These are phyloP conservation scores for Sphenostylis stenocarpa DNA, from an alignment of 306 rosid genomes.

Conservation along the genomic window DNA sequence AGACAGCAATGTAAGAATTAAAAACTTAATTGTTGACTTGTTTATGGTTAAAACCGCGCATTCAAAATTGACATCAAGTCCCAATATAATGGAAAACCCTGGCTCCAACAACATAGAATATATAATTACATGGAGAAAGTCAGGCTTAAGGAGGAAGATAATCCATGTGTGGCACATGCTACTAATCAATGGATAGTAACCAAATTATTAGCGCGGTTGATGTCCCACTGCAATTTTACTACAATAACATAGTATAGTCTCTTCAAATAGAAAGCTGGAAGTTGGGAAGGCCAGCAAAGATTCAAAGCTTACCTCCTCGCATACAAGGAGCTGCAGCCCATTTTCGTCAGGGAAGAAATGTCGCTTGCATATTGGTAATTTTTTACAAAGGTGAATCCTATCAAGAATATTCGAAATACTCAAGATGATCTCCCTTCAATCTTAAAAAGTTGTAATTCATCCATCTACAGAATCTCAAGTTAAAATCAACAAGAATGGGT, in stretches of 20 bases:
- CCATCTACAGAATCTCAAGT: slow-evolving; percentile 30
- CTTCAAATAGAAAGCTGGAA: not conserved
- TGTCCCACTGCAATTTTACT: slow-evolving; percentile 4
- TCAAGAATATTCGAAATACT: slow-evolving; percentile 22
- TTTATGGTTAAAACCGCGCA: not conserved
- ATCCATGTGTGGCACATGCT: slow-evolving; percentile 16
- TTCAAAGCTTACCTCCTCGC: slow-evolving; percentile 24
- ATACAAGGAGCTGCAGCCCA: slow-evolving; percentile 16
- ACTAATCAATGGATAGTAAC: slow-evolving; percentile 4
- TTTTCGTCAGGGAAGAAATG: slow-evolving; percentile 5
- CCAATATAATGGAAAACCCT: slow-evolving; percentile 22
- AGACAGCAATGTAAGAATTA: not conserved
- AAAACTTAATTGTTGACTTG: not conserved
- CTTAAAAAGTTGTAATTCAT: slow-evolving; percentile 13
- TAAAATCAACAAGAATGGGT: slow-evolving; percentile 22
- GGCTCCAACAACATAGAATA: slow-evolving; percentile 22
- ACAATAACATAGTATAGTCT: slow-evolving; percentile 6
- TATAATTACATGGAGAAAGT: not conserved
- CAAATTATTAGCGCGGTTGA: not conserved
- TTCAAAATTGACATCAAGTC: slow-evolving; percentile 14
- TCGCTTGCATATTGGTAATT: not conserved
- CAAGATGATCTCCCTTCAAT: slow-evolving; percentile 17
- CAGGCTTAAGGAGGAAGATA: slow-evolving; percentile 20
- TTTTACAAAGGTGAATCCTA: not conserved
- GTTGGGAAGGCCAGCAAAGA: slow-evolving; percentile 11